These are phyloP conservation scores for Mortierella sp. DNA, from an alignment of 371 early-diverging fungal species.

Conservation along the genomic window DNA sequence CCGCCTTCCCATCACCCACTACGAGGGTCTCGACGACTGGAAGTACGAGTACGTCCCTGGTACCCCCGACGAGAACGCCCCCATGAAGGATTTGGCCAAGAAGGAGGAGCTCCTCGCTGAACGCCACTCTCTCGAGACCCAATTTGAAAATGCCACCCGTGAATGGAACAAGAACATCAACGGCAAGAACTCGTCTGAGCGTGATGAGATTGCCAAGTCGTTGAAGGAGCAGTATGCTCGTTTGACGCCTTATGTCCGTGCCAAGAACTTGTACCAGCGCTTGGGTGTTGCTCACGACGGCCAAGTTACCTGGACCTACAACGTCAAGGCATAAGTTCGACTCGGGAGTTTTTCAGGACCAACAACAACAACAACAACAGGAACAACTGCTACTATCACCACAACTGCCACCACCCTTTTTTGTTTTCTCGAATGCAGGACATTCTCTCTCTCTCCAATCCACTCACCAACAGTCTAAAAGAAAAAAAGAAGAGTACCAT, in stretches of 20 bases:
- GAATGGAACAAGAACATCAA: constrained; percentile 53
- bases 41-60: constrained; percentile 50
- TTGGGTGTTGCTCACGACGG: constrained; percentile 54
- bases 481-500: constrained; percentile 5
- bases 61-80: constrained; percentile 35
- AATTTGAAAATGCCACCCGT: constrained; percentile 41
- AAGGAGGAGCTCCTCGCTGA: constrained; percentile 48
- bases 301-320: constrained; percentile 56
- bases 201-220: constrained; percentile 43
- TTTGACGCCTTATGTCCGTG: constrained; percentile 57
- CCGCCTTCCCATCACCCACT: constrained; percentile 55
- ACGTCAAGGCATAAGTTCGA: constrained; percentile 43
- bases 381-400: not conserved
- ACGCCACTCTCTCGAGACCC: constrained; percentile 37
- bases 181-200: constrained; percentile 46
- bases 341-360: constrained; percentile 5
- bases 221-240: constrained; percentile 55
- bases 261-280: constrained; percentile 59
- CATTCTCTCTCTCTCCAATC: constrained; percentile 8
- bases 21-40: constrained; percentile 57
- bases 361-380: too few relatives aligned
- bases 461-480: not conserved
- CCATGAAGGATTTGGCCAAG: constrained; percentile 39
- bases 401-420: not conserved
- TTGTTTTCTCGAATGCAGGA: constrained; percentile 9